Evolutionary conservation across 2,329 filamentous ascomycete genomes (phyloP).

Genomic region (Pseudocercospora cruenta): DNA sequence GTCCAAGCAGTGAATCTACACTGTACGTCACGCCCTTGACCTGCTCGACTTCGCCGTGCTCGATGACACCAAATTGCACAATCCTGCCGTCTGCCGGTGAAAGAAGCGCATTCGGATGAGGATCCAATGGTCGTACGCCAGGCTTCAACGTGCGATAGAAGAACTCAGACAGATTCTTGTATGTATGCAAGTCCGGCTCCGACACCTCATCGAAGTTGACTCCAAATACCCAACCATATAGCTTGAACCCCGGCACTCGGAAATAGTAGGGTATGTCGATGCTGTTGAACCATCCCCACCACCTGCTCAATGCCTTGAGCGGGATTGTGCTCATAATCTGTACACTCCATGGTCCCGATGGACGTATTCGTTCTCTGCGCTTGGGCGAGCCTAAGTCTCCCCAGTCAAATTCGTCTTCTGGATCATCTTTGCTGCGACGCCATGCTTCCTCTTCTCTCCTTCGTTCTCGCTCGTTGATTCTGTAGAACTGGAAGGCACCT

Average conservation of each 20-base stretch:
- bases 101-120: conserved; percentile 76
- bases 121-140: conserved; percentile 80
- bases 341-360: conserved; percentile 88
- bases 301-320: conserved; percentile 82
- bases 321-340: conserved; percentile 92
- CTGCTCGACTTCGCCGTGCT: conserved; percentile 93
- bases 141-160: conserved; percentile 96
- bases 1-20: conserved; percentile 85
- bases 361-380: conserved; percentile 67
- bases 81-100: conserved; percentile 90
- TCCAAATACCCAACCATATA: conserved; percentile 90
- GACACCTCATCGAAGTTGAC: conserved; percentile 85
- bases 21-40: conserved; percentile 99
- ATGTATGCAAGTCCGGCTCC: conserved; percentile 84
- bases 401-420: conserved; percentile 47
- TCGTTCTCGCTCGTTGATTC: conserved; percentile 62
- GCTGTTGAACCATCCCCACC: conserved; percentile 93
- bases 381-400: conserved; percentile 48
- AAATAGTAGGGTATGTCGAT: conserved; percentile 84
- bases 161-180: conserved; percentile 92
- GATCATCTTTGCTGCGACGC: conserved; percentile 34
- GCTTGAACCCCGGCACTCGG: conserved; percentile 84
- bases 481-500: conserved; percentile 81
- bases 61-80: conserved; percentile 88
- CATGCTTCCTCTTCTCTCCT: conserved; percentile 50